Evolutionary conservation across 805 yeast genomes (phyloP).

Genomic region (Candida broadrunensis): DNA sequence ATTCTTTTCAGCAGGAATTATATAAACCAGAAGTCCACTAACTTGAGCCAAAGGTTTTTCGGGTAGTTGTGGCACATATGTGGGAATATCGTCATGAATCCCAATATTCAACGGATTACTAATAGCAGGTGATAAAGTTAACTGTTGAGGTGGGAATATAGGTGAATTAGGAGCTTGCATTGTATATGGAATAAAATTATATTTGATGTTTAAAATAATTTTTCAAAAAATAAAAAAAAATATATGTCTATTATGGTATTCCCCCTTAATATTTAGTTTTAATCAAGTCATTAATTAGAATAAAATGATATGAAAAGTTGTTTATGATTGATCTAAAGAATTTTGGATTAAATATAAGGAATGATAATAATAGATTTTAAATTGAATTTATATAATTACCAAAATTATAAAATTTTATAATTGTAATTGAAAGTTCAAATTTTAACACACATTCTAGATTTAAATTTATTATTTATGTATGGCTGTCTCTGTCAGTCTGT

Average conservation of each 20-base stretch:
- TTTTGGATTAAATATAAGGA: no score
- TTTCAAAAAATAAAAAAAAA: not conserved
- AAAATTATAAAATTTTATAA: no score
- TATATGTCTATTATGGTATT: not conserved
- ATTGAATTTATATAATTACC: no score
- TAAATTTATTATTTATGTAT: no score
- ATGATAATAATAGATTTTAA: no score
- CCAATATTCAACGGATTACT: not conserved
- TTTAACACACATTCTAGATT: no score
- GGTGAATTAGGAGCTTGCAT: conserved; percentile 20
- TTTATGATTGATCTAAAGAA: no score
- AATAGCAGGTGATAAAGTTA: conserved; percentile 14
- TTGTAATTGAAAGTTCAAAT: no score
- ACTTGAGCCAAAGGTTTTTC: conserved; percentile 58
- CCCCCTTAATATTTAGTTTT: conserved; percentile 1
- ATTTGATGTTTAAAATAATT: not conserved
- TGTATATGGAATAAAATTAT: not conserved
- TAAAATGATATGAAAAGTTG: no score
- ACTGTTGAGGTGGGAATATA: conserved; percentile 22
- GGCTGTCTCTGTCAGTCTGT: no score
- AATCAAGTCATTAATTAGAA: no score
- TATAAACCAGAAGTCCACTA: conserved; percentile 63
- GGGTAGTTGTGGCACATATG: conserved; percentile 46
- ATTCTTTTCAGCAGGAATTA: conserved; percentile 76
- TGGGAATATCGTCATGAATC: conserved; percentile 7